Base-by-base conservation (phyloP, 192 early-diverging fungal species). In the Coemansia sp. region DNA sequence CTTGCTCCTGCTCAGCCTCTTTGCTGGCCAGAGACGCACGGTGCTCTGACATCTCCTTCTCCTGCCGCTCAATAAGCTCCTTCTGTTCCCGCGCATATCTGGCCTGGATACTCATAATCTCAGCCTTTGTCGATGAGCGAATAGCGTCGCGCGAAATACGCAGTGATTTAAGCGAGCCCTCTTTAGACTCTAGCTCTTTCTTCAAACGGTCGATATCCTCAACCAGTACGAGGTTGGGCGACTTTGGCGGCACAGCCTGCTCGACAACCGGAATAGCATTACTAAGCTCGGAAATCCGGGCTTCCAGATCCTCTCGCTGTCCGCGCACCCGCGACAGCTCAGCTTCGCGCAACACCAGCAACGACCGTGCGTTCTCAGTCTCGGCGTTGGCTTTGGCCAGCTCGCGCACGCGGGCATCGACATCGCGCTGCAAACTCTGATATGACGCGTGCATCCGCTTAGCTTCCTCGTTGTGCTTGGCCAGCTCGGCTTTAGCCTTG, bases 81-180 rank as follows among this genome's bases (percentile, higher is more conserved):
- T 54, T 63, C 24, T 72, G 73, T 62, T 74, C 72, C 48, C 73
- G 72, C 32, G 72, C 78, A 45, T 75, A 75, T 55, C 55, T 63
- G 25, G 73, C 78, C 69, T 75, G 78, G 50, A 80, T 74, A 41
- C 72, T 75, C 62, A 80, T 80, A 12, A 80, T 62, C 66, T 81
- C 78, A 12, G 78, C 78, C 41, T 64, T 75, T 39, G 78, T 75
- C 2, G 72, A 69, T 29, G 78, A 81, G 45, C 73, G 61, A 50
- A 75, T 75, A 1, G 72, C 54, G 57, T 81, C 78, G 49, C 78
- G 78, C 47, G 72, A 72, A 12, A 81, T 81, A 21, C 73, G 73
- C 24, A 81, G 69, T 49, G 78, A 81, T 53, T 81, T 81, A 51
- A 81, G 48, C 35, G 78, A 71, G 21, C 78, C 78, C 43, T 81